Evolutionary conservation across 2,329 filamentous ascomycete species (phyloP).

Genomic region (Colletotrichum tropicicola): DNA sequence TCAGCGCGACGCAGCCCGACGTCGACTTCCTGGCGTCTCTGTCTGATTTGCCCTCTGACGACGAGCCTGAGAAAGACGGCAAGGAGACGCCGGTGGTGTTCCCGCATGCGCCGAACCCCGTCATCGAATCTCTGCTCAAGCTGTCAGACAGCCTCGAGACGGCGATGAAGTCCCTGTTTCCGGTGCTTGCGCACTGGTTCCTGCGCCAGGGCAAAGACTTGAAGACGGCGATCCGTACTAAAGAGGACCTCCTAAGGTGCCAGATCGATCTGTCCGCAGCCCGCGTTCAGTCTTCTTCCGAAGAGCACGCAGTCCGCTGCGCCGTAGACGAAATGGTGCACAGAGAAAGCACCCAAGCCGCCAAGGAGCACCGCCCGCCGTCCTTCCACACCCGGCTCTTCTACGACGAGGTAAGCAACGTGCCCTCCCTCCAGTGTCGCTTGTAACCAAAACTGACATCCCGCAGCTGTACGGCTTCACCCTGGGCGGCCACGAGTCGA

Average conservation of each 20-base stretch:
- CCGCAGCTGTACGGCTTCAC: slow-evolving; percentile 37
- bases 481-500: slow-evolving; percentile 40
- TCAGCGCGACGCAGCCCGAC: slow-evolving; percentile 17
- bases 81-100: not conserved
- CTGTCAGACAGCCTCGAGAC: slow-evolving; percentile 14
- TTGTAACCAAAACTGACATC: not conserved
- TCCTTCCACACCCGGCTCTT: slow-evolving; percentile 34
- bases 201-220: not conserved
- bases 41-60: not conserved
- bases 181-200: slow-evolving; percentile 14
- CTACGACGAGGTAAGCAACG: slow-evolving; percentile 40
- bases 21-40: slow-evolving; percentile 4
- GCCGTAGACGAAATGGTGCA: slow-evolving; percentile 24
- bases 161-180: slow-evolving; percentile 21
- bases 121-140: slow-evolving; percentile 12
- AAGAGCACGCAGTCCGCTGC: not conserved
- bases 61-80: too few species aligned
- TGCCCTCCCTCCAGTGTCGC: too few species aligned
- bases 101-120: not conserved
- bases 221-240: slow-evolving; percentile 3
- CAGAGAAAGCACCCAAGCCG: not conserved
- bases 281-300: not conserved
- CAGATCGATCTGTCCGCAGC: slow-evolving; percentile 5
- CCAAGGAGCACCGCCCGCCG: not conserved
- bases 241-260: slow-evolving; percentile 1